These are phyloP conservation scores for Acacia crassicarpa DNA, from an alignment of 306 rosid genomes.

Conservation along the genomic window DNA sequence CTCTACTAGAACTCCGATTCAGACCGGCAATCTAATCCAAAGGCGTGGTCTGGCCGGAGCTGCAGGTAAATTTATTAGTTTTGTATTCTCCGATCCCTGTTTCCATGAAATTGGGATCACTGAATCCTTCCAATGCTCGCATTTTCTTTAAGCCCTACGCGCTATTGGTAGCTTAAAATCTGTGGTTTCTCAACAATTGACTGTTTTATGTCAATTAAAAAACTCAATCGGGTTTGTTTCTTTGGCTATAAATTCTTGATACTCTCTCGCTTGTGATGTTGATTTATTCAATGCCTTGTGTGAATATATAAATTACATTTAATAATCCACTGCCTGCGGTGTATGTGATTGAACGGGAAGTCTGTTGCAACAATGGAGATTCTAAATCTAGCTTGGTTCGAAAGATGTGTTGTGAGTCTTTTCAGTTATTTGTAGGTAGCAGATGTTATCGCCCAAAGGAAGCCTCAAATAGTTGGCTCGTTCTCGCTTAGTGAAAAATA, in stretches of 20 bases:
- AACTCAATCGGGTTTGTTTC: neutral
- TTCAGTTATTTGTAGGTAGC: neutral
- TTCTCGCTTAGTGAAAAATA: neutral
- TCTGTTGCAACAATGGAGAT: neutral
- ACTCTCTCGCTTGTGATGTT: neutral
- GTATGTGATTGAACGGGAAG: neutral
- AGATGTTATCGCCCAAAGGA: neutral
- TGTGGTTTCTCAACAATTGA: neutral
- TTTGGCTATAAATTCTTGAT: neutral
- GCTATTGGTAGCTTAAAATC: neutral
- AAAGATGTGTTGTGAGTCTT: neutral
- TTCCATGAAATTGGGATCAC: constrained; percentile 1
- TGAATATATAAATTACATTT: neutral
- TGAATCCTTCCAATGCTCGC: neutral
- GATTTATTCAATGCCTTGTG: constrained; percentile 9
- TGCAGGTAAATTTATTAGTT: constrained; percentile 52
- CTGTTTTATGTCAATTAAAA: neutral
- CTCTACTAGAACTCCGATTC: constrained; percentile 46
- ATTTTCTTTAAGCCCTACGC: neutral
- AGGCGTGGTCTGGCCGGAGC: constrained; percentile 87
- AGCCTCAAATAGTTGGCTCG: neutral
- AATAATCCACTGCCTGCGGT: neutral
- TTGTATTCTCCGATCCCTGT: constrained; percentile 29
- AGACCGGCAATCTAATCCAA: constrained; percentile 49
- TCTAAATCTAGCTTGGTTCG: constrained; percentile 4